These are phyloP conservation scores for Stephania yunnanensis DNA, from an alignment of 164 flowering plant genomes.

Conservation along the genomic window DNA sequence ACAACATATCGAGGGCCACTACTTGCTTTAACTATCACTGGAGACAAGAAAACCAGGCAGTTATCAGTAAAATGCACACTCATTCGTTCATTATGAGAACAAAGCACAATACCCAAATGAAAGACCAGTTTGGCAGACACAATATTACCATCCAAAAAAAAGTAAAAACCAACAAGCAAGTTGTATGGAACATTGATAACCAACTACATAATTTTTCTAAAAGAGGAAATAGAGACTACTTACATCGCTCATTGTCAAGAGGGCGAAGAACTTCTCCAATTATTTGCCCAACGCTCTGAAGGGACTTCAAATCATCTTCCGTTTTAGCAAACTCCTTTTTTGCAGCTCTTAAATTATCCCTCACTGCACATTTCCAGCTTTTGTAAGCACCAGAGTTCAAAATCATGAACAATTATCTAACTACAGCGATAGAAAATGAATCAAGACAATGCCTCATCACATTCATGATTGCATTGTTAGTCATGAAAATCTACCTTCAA, in stretches of 20 bases:
- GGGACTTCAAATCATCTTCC: slow-evolving; percentile 93
- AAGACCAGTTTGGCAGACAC: not conserved
- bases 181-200: not conserved
- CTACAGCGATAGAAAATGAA: no score
- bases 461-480: no score
- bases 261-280: slow-evolving; percentile 94
- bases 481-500: no score
- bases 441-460: no score
- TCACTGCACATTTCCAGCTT: slow-evolving; percentile 37
- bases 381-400: not conserved
- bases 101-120: not conserved
- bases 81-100: not conserved
- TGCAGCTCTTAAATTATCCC: slow-evolving; percentile 53
- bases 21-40: slow-evolving; percentile 98
- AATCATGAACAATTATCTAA: no score
- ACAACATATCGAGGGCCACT: slow-evolving; percentile 97
- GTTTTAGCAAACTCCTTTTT: slow-evolving; percentile 83
- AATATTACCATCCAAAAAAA: not conserved
- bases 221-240: slow-evolving; percentile 7
- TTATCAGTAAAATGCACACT: not conserved
- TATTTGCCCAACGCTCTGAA: slow-evolving; percentile 94
- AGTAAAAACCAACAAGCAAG: not conserved
- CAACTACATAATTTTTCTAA: not conserved
- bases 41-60: not conserved
- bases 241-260: slow-evolving; percentile 93